These are phyloP conservation scores for Neoboletus subvelutipes DNA, from an alignment of 768 basidiomycete genomes.

Conservation along the genomic window DNA sequence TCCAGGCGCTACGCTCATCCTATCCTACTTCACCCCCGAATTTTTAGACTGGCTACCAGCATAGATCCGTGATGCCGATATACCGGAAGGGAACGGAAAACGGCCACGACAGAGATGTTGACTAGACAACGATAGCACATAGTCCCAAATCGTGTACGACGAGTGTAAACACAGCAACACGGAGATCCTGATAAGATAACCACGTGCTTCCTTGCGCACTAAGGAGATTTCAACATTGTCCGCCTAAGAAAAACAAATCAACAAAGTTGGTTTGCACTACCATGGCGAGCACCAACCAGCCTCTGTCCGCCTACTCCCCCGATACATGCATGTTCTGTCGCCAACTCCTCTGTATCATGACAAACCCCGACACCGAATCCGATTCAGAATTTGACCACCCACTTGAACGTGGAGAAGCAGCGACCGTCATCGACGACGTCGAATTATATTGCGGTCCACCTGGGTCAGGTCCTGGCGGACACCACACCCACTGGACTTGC, in stretches of 20 bases:
- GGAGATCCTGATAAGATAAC: conserved; percentile 10
- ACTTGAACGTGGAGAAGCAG: neutral
- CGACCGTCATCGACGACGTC: conserved; percentile 24
- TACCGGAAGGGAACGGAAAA: neutral
- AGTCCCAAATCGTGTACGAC: neutral
- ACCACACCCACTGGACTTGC: conserved; percentile 30
- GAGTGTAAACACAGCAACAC: neutral
- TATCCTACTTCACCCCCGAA: conserved; percentile 96
- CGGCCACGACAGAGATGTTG: neutral
- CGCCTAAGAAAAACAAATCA: neutral
- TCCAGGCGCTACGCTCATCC: conserved; percentile 83
- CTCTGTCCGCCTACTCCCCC: conserved; percentile 15
- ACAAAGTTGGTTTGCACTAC: neutral
- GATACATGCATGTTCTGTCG: conserved; percentile 28
- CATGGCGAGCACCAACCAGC: conserved; percentile 9
- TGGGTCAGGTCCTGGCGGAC: conserved; percentile 20
- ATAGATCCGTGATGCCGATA: conserved; percentile 5
- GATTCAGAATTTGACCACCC: conserved; percentile 3
- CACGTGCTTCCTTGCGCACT: neutral
- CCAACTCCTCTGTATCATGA: conserved; percentile 14
- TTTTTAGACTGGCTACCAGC: conserved; percentile 83
- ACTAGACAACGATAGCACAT: neutral
- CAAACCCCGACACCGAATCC: conserved; percentile 1
- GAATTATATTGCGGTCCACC: conserved; percentile 24
- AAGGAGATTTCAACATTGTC: too few relatives aligned